Evolutionary conservation across 1,139 yeast genomes (phyloP), one percentile per base, ranked within the genome.

Genomic region (Kurtzmaniella quercitrusa): DNA sequence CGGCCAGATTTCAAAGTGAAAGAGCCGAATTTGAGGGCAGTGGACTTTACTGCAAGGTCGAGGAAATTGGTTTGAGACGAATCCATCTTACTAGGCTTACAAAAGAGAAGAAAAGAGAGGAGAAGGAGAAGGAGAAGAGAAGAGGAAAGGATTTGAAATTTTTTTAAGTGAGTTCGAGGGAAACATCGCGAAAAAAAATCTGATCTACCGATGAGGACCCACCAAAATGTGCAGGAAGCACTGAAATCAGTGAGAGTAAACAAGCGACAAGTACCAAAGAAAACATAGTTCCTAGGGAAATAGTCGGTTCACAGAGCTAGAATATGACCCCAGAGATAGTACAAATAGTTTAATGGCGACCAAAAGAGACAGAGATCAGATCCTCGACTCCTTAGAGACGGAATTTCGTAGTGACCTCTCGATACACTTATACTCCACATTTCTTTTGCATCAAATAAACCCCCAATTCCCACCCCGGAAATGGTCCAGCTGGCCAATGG

Each of bases 1-100:
- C 98, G 81, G 25, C 97, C 98, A 2, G 95, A 85, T 65, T 93
- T 93, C 61, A 93, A 75, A 21, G 95, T 87, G 75, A 87, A 93
- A 43, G 77, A 68, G 43, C 98, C 98, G 59, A 93, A 93, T 59
- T 82, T 81, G 55, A 91, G 76, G 10, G 97, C 96, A 52, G 84
- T 71, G 43, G 86, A 79, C 56, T 84, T 86, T 51, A 90, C 72
- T 23, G 98, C 96, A 52, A 82, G 77, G 58, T 88, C 87, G 46
- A 91, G 75, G 59, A 90, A 88, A 60, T 77, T 73, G 48, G 80
- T 70, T 62, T 84, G 85, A 63, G 78, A 82, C 12, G 67, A 50
- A 49, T 58, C 53, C 66, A 62, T 63, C 19, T 37, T 9, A 43
- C 36, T 17, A 34, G 38, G 33, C n/a, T 31, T 27, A 18, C 19